Conservation (phyloP, 169 alveolate genomes). For the Plasmodium cynomolgi region DNA sequence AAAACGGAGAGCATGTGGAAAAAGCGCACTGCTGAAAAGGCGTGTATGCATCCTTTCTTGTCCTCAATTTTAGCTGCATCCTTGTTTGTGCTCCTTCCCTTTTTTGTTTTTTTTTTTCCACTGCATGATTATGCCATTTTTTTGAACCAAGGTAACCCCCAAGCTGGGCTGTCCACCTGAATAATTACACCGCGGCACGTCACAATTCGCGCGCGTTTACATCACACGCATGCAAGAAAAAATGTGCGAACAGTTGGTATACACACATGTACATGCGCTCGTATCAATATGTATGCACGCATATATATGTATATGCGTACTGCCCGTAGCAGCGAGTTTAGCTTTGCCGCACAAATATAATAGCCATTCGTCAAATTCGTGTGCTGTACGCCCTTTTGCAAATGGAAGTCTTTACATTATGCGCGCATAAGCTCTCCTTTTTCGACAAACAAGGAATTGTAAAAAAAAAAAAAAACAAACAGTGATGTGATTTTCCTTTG, state of each 20-base stretch:
- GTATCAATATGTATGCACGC: slow-evolving; percentile 19
- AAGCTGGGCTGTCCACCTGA: slow-evolving; percentile 8
- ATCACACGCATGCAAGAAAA: background rate
- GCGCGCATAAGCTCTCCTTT: background rate
- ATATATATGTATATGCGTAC: background rate
- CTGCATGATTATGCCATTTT: background rate
- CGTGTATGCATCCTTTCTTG: background rate
- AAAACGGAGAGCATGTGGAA: background rate
- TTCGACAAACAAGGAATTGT: background rate
- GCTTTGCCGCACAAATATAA: background rate
- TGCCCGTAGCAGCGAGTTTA: background rate
- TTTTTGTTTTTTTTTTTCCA: background rate
- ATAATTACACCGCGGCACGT: background rate
- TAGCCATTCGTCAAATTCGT: background rate
- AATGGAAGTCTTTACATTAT: background rate
- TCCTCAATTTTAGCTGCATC: background rate
- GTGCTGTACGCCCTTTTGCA: background rate
- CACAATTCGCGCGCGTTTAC: background rate
- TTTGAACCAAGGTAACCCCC: slow-evolving; percentile 2
- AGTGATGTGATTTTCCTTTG: background rate
- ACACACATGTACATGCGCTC: background rate
- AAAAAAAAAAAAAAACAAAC: background rate
- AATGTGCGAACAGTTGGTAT: background rate
- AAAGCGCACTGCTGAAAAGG: background rate
- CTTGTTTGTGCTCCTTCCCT: background rate